Evolutionary conservation across 2,329 filamentous ascomycete genomes (phyloP).

Genomic region (Calonectria montana): DNA sequence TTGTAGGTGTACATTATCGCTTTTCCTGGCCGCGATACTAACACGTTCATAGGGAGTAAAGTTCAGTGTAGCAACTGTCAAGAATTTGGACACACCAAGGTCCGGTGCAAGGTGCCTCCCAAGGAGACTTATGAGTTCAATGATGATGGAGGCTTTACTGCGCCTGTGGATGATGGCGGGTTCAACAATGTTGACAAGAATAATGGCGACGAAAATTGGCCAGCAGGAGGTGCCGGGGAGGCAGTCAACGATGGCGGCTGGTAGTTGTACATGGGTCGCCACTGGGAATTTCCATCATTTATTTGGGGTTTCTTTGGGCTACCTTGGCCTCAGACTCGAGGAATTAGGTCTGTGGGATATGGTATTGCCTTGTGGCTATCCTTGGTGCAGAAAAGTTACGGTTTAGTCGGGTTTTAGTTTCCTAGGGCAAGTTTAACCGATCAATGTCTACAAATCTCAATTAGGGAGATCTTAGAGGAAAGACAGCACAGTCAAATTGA

Average conservation of each 20-base stretch:
- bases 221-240: neutral
- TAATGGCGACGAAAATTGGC: slow-evolving; percentile 23
- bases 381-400: neutral
- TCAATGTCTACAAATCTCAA: neutral
- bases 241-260: slow-evolving; percentile 24
- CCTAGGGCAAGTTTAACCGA: neutral
- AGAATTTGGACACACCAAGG: slow-evolving; percentile 53
- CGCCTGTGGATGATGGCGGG: slow-evolving; percentile 16
- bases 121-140: slow-evolving; percentile 27
- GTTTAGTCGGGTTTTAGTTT: neutral
- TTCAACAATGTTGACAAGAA: slow-evolving; percentile 13
- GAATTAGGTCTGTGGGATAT: neutral
- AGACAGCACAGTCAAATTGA: neutral
- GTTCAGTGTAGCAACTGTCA: slow-evolving; percentile 54
- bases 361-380: neutral
- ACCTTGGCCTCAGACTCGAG: too few species aligned
- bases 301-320: neutral
- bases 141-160: slow-evolving; percentile 24
- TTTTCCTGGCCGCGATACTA: slow-evolving; percentile 17
- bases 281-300: neutral
- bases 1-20: slow-evolving; percentile 42
- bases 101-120: slow-evolving; percentile 49
- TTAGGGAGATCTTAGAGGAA: neutral
- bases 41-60: slow-evolving; percentile 49
- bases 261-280: slow-evolving; percentile 17